Percentiles rank a stretch among this genome's conserved stretches.
Conservation (phyloP, 768 basidiomycete species). For the Exidia glandulosa region DNA sequence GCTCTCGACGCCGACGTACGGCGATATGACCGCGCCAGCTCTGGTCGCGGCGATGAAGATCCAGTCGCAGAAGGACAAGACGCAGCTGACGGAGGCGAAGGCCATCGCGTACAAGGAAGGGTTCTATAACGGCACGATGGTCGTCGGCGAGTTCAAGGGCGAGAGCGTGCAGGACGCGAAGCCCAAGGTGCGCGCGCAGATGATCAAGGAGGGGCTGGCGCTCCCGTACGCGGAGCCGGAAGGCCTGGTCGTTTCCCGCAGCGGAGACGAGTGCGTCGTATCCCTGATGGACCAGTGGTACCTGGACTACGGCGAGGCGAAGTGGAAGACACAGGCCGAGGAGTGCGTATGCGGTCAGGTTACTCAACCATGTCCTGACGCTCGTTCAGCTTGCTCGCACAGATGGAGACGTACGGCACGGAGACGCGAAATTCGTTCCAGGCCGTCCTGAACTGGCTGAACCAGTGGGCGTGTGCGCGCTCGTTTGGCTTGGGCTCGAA, state of each 20-base stretch:
- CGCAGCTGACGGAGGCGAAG: conserved; percentile 91
- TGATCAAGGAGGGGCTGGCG: conserved; percentile 70
- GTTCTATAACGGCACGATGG: conserved; percentile 90
- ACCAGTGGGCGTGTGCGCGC: conserved; percentile 98
- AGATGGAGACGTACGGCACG: conserved; percentile 82
- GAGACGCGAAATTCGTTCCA: conserved; percentile 93
- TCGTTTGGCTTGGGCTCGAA: conserved; percentile 93
- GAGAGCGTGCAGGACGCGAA: conserved; percentile 85
- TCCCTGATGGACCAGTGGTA: conserved; percentile 99
- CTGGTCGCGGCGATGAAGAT: conserved; percentile 86
- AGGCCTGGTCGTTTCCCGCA: conserved; percentile 76
- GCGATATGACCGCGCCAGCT: conserved; percentile 76
- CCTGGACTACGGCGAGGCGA: conserved; percentile 85
- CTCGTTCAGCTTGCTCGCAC: conserved; percentile 50
- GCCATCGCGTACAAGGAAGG: conserved; percentile 98
- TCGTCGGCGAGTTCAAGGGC: conserved; percentile 85
- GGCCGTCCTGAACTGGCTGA: conserved; percentile 86
- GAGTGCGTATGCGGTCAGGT: conserved; percentile 37
- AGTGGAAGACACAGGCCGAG: conserved; percentile 82
- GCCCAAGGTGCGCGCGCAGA: conserved; percentile 67
- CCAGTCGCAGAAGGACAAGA: conserved; percentile 86
- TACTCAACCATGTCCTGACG: background rate
- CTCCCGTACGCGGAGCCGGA: conserved; percentile 95
- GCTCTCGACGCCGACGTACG: conserved; percentile 82
- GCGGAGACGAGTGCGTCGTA: conserved; percentile 95